phyloP scores from a whole-genome alignment of 2,329 filamentous ascomycete species.

The Zymoseptoria crescenta region DNA sequence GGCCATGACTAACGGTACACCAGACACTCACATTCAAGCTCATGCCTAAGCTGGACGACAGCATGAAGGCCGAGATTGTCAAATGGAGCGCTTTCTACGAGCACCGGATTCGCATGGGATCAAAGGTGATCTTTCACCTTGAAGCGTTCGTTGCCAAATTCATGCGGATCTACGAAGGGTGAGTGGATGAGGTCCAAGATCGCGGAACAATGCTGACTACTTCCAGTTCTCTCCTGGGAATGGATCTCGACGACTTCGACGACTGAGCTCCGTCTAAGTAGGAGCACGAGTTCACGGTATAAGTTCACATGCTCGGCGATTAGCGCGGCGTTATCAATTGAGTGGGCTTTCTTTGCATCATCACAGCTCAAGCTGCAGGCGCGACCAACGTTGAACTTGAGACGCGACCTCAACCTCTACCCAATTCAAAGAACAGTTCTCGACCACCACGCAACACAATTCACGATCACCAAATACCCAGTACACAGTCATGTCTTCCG shows the following conservation, averaged over 20 bases:
- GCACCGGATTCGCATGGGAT: slow-evolving; percentile 79
- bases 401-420: not conserved
- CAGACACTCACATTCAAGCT: slow-evolving; percentile 86
- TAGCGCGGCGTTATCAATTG: slow-evolving; percentile 24
- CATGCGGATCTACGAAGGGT: slow-evolving; percentile 93
- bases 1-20: not conserved
- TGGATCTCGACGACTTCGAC: slow-evolving; percentile 54
- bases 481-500: slow-evolving; percentile 39
- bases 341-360: slow-evolving; percentile 1
- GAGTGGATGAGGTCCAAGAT: slow-evolving; percentile 27
- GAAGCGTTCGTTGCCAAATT: slow-evolving; percentile 99
- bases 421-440: not conserved
- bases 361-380: slow-evolving; percentile 2
- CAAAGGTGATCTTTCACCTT: slow-evolving; percentile 93
- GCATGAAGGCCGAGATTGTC: slow-evolving; percentile 82
- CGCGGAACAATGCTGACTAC: slow-evolving; percentile 9
- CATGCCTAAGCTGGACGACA: slow-evolving; percentile 77
- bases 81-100: slow-evolving; percentile 97
- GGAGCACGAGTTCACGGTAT: slow-evolving; percentile 5
- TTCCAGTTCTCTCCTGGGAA: slow-evolving; percentile 61
- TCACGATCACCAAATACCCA: slow-evolving; percentile 2
- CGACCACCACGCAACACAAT: not conserved
- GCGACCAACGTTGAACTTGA: not conserved
- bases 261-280: slow-evolving; percentile 20
- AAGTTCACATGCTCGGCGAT: slow-evolving; percentile 6